Base-by-base conservation (phyloP, 176 grass and related monocot genomes). In the Hyparrhenia diplandra region DNA sequence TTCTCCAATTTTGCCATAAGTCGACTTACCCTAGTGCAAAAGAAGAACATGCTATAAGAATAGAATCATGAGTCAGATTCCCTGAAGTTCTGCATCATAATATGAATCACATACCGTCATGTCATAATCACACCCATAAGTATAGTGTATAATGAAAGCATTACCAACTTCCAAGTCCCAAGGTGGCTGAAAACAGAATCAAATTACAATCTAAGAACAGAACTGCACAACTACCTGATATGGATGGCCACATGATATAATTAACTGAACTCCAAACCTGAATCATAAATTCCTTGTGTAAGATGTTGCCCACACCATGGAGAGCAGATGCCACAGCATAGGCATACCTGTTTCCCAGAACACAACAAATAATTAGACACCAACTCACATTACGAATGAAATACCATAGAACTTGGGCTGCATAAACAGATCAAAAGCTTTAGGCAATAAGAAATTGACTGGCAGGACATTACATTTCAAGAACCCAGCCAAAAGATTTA, bases 61-160 rank as follows among this genome's bases (percentile, higher is more conserved):
- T 1, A 8, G 55, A 75, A 74, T 23, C 71, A 69, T 20, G 45
- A 29, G 8, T 32, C 4, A 24, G 63, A 71, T 49, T 13, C 46
- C 32, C 43, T 58, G 29, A 82, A 65, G 76, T 37, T 85, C 45
- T 36, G 41, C 4, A 68, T 59, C 57, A 58, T 45, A 63, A 61
- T 45, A 34, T 69, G 64, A 78, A 83, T 23, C 7, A 21, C 20
- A 49, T 98, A 98, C 95, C 88, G 91, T 82, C 88, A 86, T 88
- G 63, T 90, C 81, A 89, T 86, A 98, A 78, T 98, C 92, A 71
- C 95, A 98, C 72, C 92, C 95, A 66, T 98, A 98, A 27, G 95
- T 98, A 85, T 93, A 98, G 75, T 98, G 95, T 82, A 98, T 98
- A 59, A 98, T 98, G 85, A 89, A 98, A 71, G 87, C 90, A 71